Base-by-base conservation (phyloP, 1,139 yeast genomes). In the Candida pseudocylindracea region DNA sequence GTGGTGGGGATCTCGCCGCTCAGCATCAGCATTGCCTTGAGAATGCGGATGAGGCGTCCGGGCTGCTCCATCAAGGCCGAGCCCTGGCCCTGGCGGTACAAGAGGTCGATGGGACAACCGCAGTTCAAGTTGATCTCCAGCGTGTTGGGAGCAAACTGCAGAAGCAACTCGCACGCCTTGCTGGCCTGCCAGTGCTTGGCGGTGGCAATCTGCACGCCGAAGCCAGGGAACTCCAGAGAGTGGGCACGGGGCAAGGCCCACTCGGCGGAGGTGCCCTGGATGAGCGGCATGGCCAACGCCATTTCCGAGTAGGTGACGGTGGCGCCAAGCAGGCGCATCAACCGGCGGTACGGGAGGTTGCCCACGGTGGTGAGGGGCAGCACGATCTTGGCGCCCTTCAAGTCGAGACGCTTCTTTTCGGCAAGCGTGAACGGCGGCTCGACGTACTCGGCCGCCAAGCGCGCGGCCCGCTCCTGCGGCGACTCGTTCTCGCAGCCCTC, bases 221-320 rank as follows among this genome's bases (percentile, higher is more conserved):
- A 91, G 1, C 91, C 91, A 5, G 91, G 93, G 37, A 64, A 61
- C 50, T 88, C 99, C 7, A 70, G 55, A 20, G 56, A 49, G 47
- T 88, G 96, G 3, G 94, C 92, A 44, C 88, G 76, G 25, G 95
- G 83, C 33, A 88, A 60, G 0, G 99, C 99, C 99, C 99, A 88
- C 53, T 88, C 99, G 2, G 93, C 70, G 47, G 81, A 80, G 29
- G 75, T 67, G 12, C 95, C 98, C 48, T 80, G 93, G 30, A 88
- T 57, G 35, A 88, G 57, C 2, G 98, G 95, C 32, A 79, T 57
- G 1, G 83, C 57, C 30, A 88, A 62, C 0, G 96, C 96, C 98
- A 88, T 91, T 54, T 88, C 99, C 32, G 88, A 67, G 49, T 80
- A 88, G 0, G 98, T 88, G 11, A 85, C 67, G 45, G 88, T 96